Base-by-base conservation (phyloP, 768 basidiomycete species). In the Tulasnella sp. region DNA sequence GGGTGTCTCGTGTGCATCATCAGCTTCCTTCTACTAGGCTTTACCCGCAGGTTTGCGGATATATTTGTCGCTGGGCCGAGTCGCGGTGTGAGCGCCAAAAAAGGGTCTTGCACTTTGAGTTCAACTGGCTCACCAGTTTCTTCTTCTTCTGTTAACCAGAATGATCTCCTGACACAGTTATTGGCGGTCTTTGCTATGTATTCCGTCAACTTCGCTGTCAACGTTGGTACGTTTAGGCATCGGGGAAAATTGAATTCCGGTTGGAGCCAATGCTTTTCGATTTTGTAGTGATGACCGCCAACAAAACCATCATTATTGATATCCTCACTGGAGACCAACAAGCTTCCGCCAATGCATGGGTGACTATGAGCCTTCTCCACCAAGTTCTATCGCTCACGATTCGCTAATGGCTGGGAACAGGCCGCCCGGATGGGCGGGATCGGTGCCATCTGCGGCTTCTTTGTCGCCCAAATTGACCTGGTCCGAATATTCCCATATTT, bases 11-110 rank as follows among this genome's bases (percentile, higher is more conserved):
- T 57, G 7, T 59, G 57, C 41, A 53, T 19, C 22, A 22, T 46
- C 19, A 19, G 24, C 25, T 55, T 60, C 49, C 59, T 60, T 31
- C 30, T 59, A 4, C 54, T 60, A n/a, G 59, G 54, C 21, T 60
- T n/a, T 24, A 27, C 50, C n/a, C 25, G 24, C 29, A n/a, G 15
- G 11, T 19, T 60, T 19, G 55, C 19, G 44, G 22, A 55, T 17
- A 10, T 25, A 7, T n/a, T 60, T 12, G 53, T 49, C 48, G 24
- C 30, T n/a, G 19, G 19, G 4, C 27, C 27, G 15, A 22, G 30
- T 22, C 12, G 45, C 10, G 12, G 19, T n/a, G 46, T 58, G 10
- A 53, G 56, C 24, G 9, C 7, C 5, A 48, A 21, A 7, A 7
- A 10, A n/a, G n/a, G n/a, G n/a, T n/a, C n/a, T n/a, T n/a, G n/a